phyloP scores from a whole-genome alignment of 73 alveolate species.

The Blepharisma japonicum region DNA sequence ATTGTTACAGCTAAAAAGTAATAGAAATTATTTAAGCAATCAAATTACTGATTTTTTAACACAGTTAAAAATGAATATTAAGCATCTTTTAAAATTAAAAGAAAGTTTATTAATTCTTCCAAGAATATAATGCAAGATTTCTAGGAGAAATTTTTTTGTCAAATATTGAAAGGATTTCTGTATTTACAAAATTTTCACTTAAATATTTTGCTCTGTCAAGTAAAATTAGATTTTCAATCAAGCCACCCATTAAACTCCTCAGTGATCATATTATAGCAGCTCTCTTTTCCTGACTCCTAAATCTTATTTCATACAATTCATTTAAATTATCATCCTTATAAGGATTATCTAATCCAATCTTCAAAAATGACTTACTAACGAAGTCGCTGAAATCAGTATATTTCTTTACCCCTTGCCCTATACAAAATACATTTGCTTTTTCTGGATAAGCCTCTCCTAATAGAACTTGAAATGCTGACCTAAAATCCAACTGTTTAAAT shows the following conservation, averaged over 20 bases:
- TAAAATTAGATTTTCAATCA: constrained; percentile 31
- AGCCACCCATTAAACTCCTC: neutral
- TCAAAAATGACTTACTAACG: neutral
- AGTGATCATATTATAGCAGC: constrained; percentile 20
- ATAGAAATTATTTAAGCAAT: no score
- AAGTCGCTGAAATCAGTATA: neutral
- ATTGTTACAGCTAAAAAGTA: no score
- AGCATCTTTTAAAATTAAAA: neutral
- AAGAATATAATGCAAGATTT: neutral
- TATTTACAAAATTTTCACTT: neutral
- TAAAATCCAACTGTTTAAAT: neutral
- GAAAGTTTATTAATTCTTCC: neutral
- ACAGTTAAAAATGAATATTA: no score
- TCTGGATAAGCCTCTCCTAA: neutral
- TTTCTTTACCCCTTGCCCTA: neutral
- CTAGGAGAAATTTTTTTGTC: constrained; percentile 17
- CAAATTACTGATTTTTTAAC: no score
- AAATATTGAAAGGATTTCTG: neutral
- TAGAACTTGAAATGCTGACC: constrained; percentile 30
- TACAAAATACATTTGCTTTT: neutral
- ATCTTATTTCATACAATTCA: neutral
- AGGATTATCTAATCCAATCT: neutral
- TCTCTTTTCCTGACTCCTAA: neutral
- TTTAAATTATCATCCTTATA: neutral
- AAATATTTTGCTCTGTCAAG: constrained; percentile 20